Evolutionary conservation across 441 rosid species (phyloP), one percentile per base, ranked within the genome.

Genomic region (Erysimum cheiri): DNA sequence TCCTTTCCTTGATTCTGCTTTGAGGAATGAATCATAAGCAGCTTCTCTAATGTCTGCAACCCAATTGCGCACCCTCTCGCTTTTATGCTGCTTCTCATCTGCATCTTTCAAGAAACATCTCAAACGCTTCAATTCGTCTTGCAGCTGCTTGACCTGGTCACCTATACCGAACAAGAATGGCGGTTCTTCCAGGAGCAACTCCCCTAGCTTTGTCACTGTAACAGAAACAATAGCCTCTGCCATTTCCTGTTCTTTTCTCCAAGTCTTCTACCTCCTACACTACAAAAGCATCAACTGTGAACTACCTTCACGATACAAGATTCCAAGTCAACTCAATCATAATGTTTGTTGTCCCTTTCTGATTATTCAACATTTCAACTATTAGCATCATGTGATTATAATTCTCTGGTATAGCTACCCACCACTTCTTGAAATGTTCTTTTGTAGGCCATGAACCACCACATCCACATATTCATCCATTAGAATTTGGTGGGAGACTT

Each of bases 41-140:
- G 78, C 77, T 64, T 79, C 79, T 69, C 80, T 73, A 36, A 76
- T 62, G 37, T 67, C 67, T 19, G 75, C 62, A 32, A 66, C 72
- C 80, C 69, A 73, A 3, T 71, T 65, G 19, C 80, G 64, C 40
- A 73, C 74, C 56, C 66, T 46, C 60, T 73, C 64, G 40, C 73
- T 67, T 37, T 56, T 73, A 24, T 64, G 65, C 66, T 73, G 72
- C 55, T 69, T 76, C 60, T 65, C 69, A 50, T 73, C 79, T 41
- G 79, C 81, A 64, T 79, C 83, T 59, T 76, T 73, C 52, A 74
- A 47, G 41, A 77, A 79, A 53, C 77, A 67, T 31, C 35, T 74
- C 73, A 81, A 59, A 36, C 75, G 60, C 59, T 61, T 60, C 14
- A 74, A 36, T 49, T 81, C 79, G 32, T 55, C 55, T 56, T 70